These are phyloP conservation scores for Metarhizium humberi DNA, from an alignment of 2,329 filamentous ascomycete species.

Conservation along the genomic window DNA sequence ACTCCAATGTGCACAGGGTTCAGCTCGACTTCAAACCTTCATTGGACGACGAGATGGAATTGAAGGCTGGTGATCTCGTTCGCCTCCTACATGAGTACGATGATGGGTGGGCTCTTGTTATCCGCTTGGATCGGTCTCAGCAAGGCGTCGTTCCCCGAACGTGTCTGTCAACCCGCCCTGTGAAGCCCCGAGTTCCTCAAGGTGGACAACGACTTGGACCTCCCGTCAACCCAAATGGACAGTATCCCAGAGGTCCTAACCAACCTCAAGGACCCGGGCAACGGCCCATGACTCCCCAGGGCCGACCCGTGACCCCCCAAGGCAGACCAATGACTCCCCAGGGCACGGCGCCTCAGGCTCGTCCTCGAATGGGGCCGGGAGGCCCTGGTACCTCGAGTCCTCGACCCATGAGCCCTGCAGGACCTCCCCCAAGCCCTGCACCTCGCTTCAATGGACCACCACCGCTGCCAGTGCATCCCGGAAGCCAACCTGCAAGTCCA, in stretches of 20 bases:
- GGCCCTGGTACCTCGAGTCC: conserved; percentile 6
- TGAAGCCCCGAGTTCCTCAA: conserved; percentile 66
- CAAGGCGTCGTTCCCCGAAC: conserved; percentile 92
- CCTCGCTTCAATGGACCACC: conserved; percentile 7
- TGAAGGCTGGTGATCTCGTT: conserved; percentile 75
- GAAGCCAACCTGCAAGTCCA: conserved; percentile 31
- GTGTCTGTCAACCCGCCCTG: conserved; percentile 82
- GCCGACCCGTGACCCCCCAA: conserved; percentile 11
- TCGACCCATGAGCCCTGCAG: conserved; percentile 34
- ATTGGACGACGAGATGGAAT: conserved; percentile 81
- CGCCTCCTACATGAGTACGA: conserved; percentile 92
- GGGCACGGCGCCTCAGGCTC: neutral
- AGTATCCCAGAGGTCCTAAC: conserved; percentile 11
- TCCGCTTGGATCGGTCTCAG: conserved; percentile 77
- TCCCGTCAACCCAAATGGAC: conserved; percentile 34
- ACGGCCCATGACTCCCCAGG: conserved; percentile 31
- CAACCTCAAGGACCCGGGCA: conserved; percentile 18
- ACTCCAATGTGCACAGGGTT: conserved; percentile 73
- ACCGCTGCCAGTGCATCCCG: conserved; percentile 17
- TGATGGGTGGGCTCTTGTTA: conserved; percentile 94
- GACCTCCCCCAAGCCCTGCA: conserved; percentile 9
- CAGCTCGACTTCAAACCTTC: conserved; percentile 91
- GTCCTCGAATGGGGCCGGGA: conserved; percentile 13
- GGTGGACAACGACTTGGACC: conserved; percentile 41
- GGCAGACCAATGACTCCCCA: conserved; percentile 3